Evolutionary conservation across 805 yeast genomes (phyloP).

Genomic region (Millerago galiae): DNA sequence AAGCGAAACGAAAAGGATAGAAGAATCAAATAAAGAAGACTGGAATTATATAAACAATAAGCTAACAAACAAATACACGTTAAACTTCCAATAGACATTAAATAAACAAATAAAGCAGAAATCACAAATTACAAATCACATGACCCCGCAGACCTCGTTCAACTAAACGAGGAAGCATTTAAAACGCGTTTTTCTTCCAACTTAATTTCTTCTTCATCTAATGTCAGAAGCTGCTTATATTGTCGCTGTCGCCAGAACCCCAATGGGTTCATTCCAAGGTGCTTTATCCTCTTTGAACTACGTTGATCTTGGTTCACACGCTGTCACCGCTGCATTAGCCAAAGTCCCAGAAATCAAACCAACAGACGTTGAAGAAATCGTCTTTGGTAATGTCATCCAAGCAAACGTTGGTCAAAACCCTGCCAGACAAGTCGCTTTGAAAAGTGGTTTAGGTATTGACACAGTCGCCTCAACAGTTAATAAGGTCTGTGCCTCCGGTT

Average conservation of each 20-base stretch:
- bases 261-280: slow-evolving; percentile 94
- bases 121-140: no score
- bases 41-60: no score
- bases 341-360: slow-evolving; percentile 79
- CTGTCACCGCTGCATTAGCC: slow-evolving; percentile 81
- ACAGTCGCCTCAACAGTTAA: slow-evolving; percentile 87
- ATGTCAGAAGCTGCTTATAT: slow-evolving; percentile 62
- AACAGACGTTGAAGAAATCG: slow-evolving; percentile 76
- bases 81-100: no score
- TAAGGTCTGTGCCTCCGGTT: slow-evolving; percentile 96
- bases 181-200: no score
- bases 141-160: no score
- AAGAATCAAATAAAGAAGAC: no score
- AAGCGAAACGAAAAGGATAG: no score
- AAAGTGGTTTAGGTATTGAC: slow-evolving; percentile 76
- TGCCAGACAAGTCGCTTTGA: slow-evolving; percentile 93
- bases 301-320: slow-evolving; percentile 86
- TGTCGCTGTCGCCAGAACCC: slow-evolving; percentile 90
- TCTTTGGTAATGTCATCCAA: slow-evolving; percentile 87
- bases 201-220: no score
- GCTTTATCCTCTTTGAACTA: slow-evolving; percentile 65
- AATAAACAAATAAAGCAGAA: no score
- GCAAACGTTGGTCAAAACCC: slow-evolving; percentile 97
- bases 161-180: no score
- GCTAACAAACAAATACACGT: no score